These are phyloP conservation scores for Pythium apleroticum DNA, from an alignment of 352 stramenopile genomes.

Conservation along the genomic window DNA sequence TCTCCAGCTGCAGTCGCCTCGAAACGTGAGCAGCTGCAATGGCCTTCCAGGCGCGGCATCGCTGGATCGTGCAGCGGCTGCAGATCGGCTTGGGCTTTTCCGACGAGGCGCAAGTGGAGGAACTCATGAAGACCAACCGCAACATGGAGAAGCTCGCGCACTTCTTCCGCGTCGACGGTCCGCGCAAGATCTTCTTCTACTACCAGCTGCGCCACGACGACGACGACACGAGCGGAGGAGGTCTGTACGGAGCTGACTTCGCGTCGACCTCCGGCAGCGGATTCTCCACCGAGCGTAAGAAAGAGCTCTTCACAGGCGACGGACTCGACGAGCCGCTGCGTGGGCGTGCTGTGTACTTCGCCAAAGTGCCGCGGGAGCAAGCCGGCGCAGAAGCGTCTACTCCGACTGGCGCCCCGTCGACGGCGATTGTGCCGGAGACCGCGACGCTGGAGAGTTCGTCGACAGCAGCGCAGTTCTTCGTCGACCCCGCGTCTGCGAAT, in stretches of 20 bases:
- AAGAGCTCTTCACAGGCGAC: conserved; percentile 84
- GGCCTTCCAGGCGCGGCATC: conserved; percentile 84
- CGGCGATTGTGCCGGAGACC: conserved; percentile 15
- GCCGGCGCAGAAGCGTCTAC: neutral
- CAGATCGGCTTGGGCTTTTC: conserved; percentile 71
- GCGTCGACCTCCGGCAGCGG: conserved; percentile 12
- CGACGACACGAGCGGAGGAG: too few species aligned
- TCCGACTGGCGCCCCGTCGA: neutral
- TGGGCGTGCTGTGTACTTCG: conserved; percentile 71
- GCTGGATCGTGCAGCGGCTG: conserved; percentile 84
- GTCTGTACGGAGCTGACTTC: neutral
- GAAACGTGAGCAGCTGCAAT: conserved; percentile 30
- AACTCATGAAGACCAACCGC: conserved; percentile 73
- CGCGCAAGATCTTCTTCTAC: conserved; percentile 80
- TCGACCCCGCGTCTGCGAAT: conserved; percentile 67
- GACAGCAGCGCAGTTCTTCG: conserved; percentile 22
- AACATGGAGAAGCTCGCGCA: conserved; percentile 74
- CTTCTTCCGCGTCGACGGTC: conserved; percentile 73
- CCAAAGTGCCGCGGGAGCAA: conserved; percentile 51
- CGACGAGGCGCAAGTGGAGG: conserved; percentile 74
- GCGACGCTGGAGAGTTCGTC: conserved; percentile 25
- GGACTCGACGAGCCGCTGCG: conserved; percentile 68
- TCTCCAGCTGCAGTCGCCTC: neutral
- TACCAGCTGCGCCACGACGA: conserved; percentile 46
- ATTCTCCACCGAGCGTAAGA: conserved; percentile 27